A percentile compares a stretch with the other conserved stretches of the same genome.
These are phyloP conservation scores for Trichocladium uniseriatum DNA, from an alignment of 495 filamentous ascomycete genomes.

Conservation along the genomic window DNA sequence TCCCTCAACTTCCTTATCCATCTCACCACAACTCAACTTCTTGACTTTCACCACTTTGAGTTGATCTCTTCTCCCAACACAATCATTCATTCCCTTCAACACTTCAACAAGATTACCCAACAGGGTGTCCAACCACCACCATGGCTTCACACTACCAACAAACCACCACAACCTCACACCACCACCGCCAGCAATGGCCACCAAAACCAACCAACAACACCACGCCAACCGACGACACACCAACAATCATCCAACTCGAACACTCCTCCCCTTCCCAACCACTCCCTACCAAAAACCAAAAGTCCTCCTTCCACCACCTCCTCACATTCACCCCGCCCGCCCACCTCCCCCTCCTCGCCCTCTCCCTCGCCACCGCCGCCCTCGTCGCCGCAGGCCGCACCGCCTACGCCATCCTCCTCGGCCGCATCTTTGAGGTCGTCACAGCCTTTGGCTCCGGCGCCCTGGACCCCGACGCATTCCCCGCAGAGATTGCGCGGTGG, in stretches of 20 bases:
- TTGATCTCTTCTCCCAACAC: too few relatives aligned
- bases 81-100: too few relatives aligned
- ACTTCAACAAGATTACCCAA: too few relatives aligned
- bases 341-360: constrained; percentile 47
- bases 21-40: too few relatives aligned
- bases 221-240: neutral
- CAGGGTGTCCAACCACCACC: too few relatives aligned
- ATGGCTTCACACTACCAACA: too few relatives aligned
- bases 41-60: too few relatives aligned
- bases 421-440: constrained; percentile 65
- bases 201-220: neutral
- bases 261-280: neutral
- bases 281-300: constrained; percentile 6
- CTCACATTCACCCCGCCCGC: constrained; percentile 60
- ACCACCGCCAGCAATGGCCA: neutral
- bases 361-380: constrained; percentile 45
- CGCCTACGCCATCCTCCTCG: constrained; percentile 59
- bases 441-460: constrained; percentile 52
- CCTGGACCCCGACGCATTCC: constrained; percentile 40
- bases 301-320: constrained; percentile 39
- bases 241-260: constrained; percentile 1
- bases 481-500: constrained; percentile 47
- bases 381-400: constrained; percentile 55
- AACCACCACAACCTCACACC: neutral
- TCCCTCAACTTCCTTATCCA: too few relatives aligned